Evolutionary conservation across 768 basidiomycete genomes (phyloP).

Genomic region (Leccinum arenicola): DNA sequence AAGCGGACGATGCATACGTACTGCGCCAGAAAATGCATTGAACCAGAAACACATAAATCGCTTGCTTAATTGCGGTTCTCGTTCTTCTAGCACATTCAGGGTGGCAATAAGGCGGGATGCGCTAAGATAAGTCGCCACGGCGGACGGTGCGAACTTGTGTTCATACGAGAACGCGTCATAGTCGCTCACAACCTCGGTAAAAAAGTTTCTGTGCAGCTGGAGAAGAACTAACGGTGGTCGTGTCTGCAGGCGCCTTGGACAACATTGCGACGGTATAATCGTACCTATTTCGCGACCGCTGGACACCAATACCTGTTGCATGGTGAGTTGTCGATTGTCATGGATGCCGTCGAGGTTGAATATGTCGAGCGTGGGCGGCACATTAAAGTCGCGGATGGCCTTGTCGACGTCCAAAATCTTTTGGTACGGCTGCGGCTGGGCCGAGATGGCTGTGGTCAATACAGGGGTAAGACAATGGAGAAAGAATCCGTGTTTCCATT

Average conservation of each 20-base stretch:
- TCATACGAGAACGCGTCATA: slow-evolving; percentile 52
- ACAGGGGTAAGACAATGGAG: slow-evolving; percentile 61
- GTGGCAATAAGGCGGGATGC: slow-evolving; percentile 57
- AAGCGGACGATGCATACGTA: slow-evolving; percentile 33
- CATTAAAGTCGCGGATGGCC: slow-evolving; percentile 51
- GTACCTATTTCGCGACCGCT: slow-evolving; percentile 64
- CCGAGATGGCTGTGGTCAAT: slow-evolving; percentile 53
- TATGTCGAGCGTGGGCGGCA: slow-evolving; percentile 50
- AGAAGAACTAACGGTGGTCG: slow-evolving; percentile 47
- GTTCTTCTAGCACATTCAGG: slow-evolving; percentile 52
- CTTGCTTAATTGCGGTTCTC: slow-evolving; percentile 58
- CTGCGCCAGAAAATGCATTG: slow-evolving; percentile 69
- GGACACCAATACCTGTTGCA: slow-evolving; percentile 61
- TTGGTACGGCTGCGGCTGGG: slow-evolving; percentile 49
- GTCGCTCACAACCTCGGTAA: slow-evolving; percentile 60
- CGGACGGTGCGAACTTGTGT: slow-evolving; percentile 66
- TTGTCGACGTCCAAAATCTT: slow-evolving; percentile 53
- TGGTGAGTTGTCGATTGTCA: slow-evolving; percentile 51
- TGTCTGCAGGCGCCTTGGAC: not conserved
- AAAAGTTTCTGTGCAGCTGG: slow-evolving; percentile 65
- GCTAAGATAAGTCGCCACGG: slow-evolving; percentile 64
- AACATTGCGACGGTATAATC: slow-evolving; percentile 18
- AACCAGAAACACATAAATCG: slow-evolving; percentile 75
- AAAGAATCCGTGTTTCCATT: slow-evolving; percentile 71
- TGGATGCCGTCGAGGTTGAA: slow-evolving; percentile 36